phyloP scores from a whole-genome alignment of 768 basidiomycete species.

The Pisolithus sp. region DNA sequence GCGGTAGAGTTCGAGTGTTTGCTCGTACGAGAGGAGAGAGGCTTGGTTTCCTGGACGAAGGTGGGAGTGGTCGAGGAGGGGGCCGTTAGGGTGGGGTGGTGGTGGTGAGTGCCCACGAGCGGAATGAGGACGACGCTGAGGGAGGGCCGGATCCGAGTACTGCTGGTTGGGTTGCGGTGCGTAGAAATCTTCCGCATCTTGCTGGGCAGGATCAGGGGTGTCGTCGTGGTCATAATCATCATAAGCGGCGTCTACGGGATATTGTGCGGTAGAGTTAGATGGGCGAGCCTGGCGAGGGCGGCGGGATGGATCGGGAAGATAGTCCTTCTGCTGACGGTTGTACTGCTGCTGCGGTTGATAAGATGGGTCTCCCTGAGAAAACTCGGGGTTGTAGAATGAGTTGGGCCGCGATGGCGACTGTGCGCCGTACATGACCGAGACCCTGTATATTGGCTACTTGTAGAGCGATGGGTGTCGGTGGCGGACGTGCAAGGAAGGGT shows the following conservation, averaged over 20 bases:
- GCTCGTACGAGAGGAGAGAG: constrained; percentile 88
- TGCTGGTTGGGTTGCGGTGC: constrained; percentile 9
- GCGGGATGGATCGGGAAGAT: constrained; percentile 6
- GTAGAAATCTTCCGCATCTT: constrained; percentile 40
- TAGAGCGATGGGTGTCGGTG: neutral
- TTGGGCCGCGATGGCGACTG: constrained; percentile 30
- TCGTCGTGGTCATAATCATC: constrained; percentile 31
- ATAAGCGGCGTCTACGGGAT: constrained; percentile 26
- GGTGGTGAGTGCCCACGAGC: constrained; percentile 64
- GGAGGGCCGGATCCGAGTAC: constrained; percentile 25
- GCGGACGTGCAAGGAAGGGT: neutral
- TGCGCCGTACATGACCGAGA: constrained; percentile 20
- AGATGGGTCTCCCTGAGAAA: constrained; percentile 4
- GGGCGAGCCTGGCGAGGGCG: constrained; percentile 16
- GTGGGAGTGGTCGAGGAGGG: constrained; percentile 87
- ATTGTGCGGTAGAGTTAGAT: constrained; percentile 18
- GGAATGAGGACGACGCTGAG: constrained; percentile 45
- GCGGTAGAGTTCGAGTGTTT: constrained; percentile 94
- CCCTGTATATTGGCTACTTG: constrained; percentile 10
- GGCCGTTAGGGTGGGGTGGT: constrained; percentile 41
- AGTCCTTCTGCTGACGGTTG: constrained; percentile 7
- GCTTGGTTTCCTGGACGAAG: constrained; percentile 90
- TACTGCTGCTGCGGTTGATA: constrained; percentile 7
- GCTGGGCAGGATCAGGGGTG: constrained; percentile 28
- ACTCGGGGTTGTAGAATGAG: constrained; percentile 28